Percentiles rank a stretch among this genome's conserved stretches.
Conservation (phyloP, 345 rosid species). For the Boechera retrofracta region DNA sequence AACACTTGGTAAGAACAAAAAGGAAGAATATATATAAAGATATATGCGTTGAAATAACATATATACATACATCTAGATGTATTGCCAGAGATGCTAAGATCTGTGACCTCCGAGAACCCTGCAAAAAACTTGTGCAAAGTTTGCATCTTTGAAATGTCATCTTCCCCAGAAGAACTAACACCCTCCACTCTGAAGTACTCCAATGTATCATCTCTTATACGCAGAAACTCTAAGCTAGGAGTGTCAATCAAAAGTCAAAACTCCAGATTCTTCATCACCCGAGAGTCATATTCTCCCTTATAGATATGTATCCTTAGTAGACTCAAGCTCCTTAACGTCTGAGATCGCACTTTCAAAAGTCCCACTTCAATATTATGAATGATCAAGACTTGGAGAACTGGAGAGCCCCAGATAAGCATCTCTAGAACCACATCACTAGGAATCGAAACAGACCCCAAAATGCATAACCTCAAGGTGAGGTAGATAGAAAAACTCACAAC, state of each 20-base stretch:
- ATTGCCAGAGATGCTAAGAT: not conserved
- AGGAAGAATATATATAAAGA: not conserved
- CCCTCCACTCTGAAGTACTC: not conserved
- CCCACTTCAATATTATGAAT: too few relatives aligned
- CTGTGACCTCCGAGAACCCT: not conserved
- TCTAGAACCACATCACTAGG: not conserved
- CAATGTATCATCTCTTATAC: too few relatives aligned
- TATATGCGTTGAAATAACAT: not conserved
- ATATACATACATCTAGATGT: not conserved
- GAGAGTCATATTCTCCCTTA: too few relatives aligned
- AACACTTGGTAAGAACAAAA: constrained; percentile 5
- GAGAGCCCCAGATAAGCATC: not conserved
- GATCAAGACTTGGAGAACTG: not conserved
- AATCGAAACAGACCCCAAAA: not conserved
- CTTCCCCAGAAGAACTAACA: not conserved
- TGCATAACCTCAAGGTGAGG: not conserved
- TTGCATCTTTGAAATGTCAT: not conserved
- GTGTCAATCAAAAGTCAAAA: too few relatives aligned
- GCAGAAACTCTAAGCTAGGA: too few relatives aligned
- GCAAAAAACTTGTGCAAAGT: not conserved
- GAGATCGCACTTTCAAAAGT: too few relatives aligned
- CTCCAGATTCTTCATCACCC: too few relatives aligned
- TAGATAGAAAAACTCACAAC: not conserved
- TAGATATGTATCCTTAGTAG: too few relatives aligned
- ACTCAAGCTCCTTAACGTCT: too few relatives aligned